Percentiles rank a stretch among this genome's conserved stretches.
Conservation (phyloP, 2,329 filamentous ascomycete species). For the Aureobasidium sp. region DNA sequence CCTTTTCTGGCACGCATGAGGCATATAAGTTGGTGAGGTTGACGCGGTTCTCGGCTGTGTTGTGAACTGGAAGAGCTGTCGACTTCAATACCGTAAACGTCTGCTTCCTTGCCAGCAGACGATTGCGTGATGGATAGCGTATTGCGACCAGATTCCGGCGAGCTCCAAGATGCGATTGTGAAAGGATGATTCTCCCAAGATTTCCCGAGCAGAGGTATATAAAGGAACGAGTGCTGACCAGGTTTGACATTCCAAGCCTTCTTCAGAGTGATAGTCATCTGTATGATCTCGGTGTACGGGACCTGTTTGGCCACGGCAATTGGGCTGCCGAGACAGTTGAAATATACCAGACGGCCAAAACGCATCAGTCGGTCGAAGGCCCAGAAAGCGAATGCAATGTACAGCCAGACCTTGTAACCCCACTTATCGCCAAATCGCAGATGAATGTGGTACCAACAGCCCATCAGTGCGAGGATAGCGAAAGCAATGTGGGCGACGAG, state of each 20-base stretch:
- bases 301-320: slow-evolving; percentile 30
- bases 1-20: slow-evolving; percentile 30
- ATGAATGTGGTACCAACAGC: slow-evolving; percentile 36
- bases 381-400: slow-evolving; percentile 36
- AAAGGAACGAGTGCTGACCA: slow-evolving; percentile 36
- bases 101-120: not conserved
- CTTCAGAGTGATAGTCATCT: slow-evolving; percentile 32
- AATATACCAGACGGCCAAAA: slow-evolving; percentile 27
- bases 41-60: not conserved
- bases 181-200: slow-evolving; percentile 50
- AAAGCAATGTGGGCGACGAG: slow-evolving; percentile 36
- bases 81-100: not conserved
- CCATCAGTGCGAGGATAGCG: slow-evolving; percentile 34
- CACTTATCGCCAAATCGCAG: slow-evolving; percentile 29
- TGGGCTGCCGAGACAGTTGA: slow-evolving; percentile 28
- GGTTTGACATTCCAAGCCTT: slow-evolving; percentile 27
- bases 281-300: slow-evolving; percentile 26
- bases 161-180: slow-evolving; percentile 30
- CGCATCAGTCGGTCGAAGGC: slow-evolving; percentile 38
- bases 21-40: slow-evolving; percentile 23
- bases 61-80: not conserved
- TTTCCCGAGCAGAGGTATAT: slow-evolving; percentile 38
- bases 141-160: slow-evolving; percentile 11
- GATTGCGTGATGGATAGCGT: not conserved
- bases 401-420: slow-evolving; percentile 43